phyloP scores from a whole-genome alignment of 192 early-diverging fungal species.

The Spinellus fusiger region DNA sequence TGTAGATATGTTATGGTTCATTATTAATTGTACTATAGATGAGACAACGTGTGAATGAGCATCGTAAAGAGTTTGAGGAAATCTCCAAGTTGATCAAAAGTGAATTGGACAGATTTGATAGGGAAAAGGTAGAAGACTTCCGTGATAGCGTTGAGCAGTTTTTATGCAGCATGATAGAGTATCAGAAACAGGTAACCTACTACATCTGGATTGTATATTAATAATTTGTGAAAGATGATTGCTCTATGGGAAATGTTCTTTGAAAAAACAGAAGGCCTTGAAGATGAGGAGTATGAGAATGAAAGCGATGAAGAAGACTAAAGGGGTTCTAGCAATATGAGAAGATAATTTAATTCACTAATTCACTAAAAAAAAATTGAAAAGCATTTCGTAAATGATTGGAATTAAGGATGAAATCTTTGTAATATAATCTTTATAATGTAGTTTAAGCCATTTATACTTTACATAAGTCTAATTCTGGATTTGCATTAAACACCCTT shows the following conservation, averaged over 20 bases:
- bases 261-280: constrained; percentile 26
- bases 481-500: too few species aligned
- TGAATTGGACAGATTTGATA: constrained; percentile 78
- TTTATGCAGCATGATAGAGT: constrained; percentile 69
- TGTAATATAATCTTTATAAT: too few species aligned
- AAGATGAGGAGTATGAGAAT: not conserved
- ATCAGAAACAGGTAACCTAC: constrained; percentile 63
- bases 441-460: too few species aligned
- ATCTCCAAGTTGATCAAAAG: constrained; percentile 63
- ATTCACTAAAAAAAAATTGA: too few species aligned
- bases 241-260: constrained; percentile 35
- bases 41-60: constrained; percentile 39
- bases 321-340: too few species aligned
- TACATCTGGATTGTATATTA: not conserved
- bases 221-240: constrained; percentile 18
- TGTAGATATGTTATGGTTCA: constrained; percentile 8
- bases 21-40: constrained; percentile 31
- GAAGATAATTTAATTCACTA: too few species aligned
- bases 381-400: too few species aligned
- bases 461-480: too few species aligned
- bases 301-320: not conserved
- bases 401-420: too few species aligned
- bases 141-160: constrained; percentile 66
- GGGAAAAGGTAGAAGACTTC: constrained; percentile 75
- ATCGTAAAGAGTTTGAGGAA: constrained; percentile 65